Evolutionary conservation across 495 filamentous ascomycete genomes (phyloP), one percentile per base, ranked within the genome.

Genomic region (Alectoria sarmentosa): DNA sequence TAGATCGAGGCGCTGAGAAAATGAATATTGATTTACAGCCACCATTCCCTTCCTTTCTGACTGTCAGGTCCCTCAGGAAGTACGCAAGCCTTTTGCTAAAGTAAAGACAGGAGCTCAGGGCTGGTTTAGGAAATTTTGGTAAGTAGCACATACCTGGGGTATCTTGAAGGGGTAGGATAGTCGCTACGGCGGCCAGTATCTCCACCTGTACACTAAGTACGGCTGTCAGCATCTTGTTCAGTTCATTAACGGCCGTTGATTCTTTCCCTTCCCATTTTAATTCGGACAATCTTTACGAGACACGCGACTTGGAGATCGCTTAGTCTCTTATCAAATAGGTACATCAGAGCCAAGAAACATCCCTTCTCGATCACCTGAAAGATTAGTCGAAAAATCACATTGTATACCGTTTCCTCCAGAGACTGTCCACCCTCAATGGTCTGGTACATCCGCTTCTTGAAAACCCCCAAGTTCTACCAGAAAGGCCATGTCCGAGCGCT

Each of bases 381-480:
- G 21, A 44, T 44, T n/a, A 9, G 6, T n/a, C 10, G 3, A 14
- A 49, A 26, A 11, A 26, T 1, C 4, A 4, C 2, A 1, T 6
- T 26, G 8, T 23, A n/a, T 30, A 52, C 10, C 21, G 17, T 32
- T 17, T 1, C 8, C 26, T 19, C 42, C 5, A 19, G 23, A 46
- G 14, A n/a, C 15, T n/a, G 28, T 17, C 34, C 15, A 39, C 37
- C n/a, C 64, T 68, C 42, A 11, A 83, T 82, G 80, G 80, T 82
- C 9, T 87, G 90, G 69, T 94, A 93, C 77, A 83, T 92, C 65
- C 87, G 89, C 36, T 85, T 91, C 62, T 74, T 92, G 42, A 89
- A 91, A 58, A 76, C 86, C 1, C 86, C 89, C 0, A 72, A 73
- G 62, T 73, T 73, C 37, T 76, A 76, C 56, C 72, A 80, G 74